These are phyloP conservation scores for Aspergillus brasiliensis DNA, from an alignment of 2,329 filamentous ascomycete species.

Conservation along the genomic window DNA sequence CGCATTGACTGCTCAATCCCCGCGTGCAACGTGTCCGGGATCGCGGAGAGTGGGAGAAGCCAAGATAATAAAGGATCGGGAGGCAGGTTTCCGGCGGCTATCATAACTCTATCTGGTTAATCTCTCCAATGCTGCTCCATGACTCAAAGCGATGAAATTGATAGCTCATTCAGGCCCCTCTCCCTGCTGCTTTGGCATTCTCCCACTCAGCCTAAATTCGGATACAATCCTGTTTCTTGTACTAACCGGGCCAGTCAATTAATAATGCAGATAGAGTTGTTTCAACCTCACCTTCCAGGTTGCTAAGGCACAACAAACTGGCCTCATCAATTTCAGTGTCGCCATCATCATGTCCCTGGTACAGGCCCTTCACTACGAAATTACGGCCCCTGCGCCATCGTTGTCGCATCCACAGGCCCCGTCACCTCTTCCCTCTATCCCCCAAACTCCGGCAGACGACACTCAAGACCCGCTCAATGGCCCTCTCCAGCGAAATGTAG, in stretches of 20 bases:
- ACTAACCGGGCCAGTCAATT: background rate
- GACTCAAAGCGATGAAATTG: background rate
- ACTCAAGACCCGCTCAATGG: background rate
- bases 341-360: slow-evolving; percentile 3
- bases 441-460: background rate
- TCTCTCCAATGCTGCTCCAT: background rate
- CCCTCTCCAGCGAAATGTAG: background rate
- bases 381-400: background rate
- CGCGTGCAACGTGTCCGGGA: background rate
- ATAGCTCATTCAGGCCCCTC: background rate
- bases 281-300: background rate
- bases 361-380: slow-evolving; percentile 7
- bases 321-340: too few species aligned
- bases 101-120: background rate
- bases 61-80: background rate
- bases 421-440: background rate
- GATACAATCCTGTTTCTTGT: background rate
- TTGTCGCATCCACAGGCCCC: background rate
- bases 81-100: background rate
- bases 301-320: too few species aligned
- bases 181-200: too few species aligned
- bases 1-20: background rate
- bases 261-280: background rate
- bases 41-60: background rate
- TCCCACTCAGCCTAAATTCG: background rate